Percentiles rank a stretch among this genome's conserved stretches.
These are phyloP conservation scores for Scutellaria barbata DNA, from an alignment of 257 asterid species.

Conservation along the genomic window DNA sequence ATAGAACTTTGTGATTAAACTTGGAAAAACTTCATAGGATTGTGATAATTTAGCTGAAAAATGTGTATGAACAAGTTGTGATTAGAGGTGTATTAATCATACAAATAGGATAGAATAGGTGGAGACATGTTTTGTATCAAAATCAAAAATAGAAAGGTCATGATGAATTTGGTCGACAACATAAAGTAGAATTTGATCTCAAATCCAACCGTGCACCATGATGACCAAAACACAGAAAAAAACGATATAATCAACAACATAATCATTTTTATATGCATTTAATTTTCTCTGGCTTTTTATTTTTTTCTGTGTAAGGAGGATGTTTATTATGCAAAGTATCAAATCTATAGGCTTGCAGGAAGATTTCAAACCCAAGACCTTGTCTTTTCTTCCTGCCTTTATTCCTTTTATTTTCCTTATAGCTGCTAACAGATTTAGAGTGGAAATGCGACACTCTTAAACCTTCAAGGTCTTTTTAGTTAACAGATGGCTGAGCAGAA, in stretches of 20 bases:
- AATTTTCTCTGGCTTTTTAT: neutral
- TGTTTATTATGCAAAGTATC: slow-evolving; percentile 7
- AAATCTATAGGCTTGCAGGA: slow-evolving; percentile 6
- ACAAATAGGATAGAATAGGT: neutral
- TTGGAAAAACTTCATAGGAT: neutral
- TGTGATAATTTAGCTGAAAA: neutral
- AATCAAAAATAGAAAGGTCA: neutral
- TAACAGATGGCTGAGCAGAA: slow-evolving; percentile 7
- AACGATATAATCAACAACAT: neutral
- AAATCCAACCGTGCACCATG: slow-evolving; percentile 12
- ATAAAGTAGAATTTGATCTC: neutral
- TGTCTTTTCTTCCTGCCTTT: neutral
- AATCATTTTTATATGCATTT: neutral
- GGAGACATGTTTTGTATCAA: neutral
- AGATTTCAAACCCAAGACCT: neutral
- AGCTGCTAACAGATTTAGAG: slow-evolving; percentile 17
- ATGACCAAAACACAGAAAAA: neutral
- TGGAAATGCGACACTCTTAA: neutral
- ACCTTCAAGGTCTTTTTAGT: slow-evolving; percentile 10
- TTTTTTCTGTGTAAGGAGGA: neutral
- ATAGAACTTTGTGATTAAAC: slow-evolving; percentile 1
- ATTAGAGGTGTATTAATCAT: slow-evolving; percentile 1
- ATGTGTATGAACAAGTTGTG: neutral
- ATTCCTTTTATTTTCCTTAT: neutral
- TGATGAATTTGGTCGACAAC: neutral